A percentile compares a stretch with the other conserved stretches of the same genome.
phyloP scores from a whole-genome alignment of 2,329 filamentous ascomycete genomes.

The Lachnellula hyalina region DNA sequence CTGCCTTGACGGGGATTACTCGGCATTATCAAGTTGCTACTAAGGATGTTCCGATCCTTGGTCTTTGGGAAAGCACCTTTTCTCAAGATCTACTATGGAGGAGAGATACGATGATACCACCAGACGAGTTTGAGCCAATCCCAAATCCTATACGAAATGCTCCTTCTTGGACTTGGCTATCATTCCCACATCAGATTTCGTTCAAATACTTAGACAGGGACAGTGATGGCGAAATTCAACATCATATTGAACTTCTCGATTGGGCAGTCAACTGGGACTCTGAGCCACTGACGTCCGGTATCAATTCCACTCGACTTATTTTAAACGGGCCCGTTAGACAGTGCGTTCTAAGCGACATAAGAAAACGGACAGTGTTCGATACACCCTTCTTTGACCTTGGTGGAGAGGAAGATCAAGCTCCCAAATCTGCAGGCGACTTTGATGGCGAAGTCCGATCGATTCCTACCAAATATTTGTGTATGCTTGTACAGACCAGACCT shows the following conservation, averaged over 20 bases:
- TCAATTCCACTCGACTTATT: slow-evolving; percentile 1
- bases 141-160: not conserved
- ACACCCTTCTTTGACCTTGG: not conserved
- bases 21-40: slow-evolving; percentile 17
- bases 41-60: slow-evolving; percentile 24
- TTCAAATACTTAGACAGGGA: not conserved
- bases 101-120: not conserved
- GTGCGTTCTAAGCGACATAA: not conserved
- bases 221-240: not conserved
- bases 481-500: not conserved
- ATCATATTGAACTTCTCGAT: not conserved
- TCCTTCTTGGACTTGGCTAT: slow-evolving; percentile 4
- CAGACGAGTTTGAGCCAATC: not conserved
- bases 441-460: not conserved
- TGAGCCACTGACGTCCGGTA: not conserved
- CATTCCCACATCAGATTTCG: not conserved
- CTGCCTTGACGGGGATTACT: slow-evolving; percentile 27
- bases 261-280: not conserved
- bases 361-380: not conserved
- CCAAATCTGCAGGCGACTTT: not conserved
- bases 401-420: not conserved
- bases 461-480: not conserved
- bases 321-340: not conserved
- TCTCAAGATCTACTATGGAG: slow-evolving; percentile 1
- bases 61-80: slow-evolving; percentile 1